phyloP scores from a whole-genome alignment of 106 monocot species.

The Dendrobium officinale region DNA sequence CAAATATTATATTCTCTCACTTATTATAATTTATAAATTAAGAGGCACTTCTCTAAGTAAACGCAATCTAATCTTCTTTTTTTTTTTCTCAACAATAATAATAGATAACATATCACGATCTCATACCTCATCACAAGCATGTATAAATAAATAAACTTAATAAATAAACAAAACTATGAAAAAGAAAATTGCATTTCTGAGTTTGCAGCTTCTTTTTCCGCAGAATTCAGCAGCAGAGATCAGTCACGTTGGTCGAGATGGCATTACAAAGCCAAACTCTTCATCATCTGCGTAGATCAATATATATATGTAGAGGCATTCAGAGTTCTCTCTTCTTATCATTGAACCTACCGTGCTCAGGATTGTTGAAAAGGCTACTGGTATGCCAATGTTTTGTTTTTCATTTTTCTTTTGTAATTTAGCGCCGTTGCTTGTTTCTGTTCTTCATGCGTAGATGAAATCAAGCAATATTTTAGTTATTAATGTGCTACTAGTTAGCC shows the following conservation, averaged over 20 bases:
- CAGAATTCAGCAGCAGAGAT: constrained; percentile 1
- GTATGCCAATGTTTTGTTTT: not conserved
- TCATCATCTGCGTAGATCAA: not conserved
- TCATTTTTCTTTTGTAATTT: not conserved
- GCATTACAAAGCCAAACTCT: not conserved
- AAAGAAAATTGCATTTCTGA: too few species aligned
- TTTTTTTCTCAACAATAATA: too few species aligned
- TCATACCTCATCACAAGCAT: too few species aligned
- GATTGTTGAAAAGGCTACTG: not conserved
- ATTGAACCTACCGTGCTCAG: too few species aligned
- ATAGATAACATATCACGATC: too few species aligned
- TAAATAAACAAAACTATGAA: too few species aligned
- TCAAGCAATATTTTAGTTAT: not conserved
- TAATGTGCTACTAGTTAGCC: not conserved
- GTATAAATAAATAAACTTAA: too few species aligned
- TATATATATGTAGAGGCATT: not conserved
- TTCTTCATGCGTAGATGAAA: not conserved
- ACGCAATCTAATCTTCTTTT: too few species aligned
- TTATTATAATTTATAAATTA: too few species aligned
- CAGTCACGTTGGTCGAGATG: not conserved
- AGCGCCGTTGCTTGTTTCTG: not conserved
- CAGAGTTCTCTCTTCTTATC: not conserved
- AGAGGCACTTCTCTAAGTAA: too few species aligned
- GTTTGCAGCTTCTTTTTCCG: not conserved
- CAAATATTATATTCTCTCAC: too few species aligned